A percentile compares a stretch with the other conserved stretches of the same genome.
phyloP scores from a whole-genome alignment of 306 rosid species.

The Morella rubra region DNA sequence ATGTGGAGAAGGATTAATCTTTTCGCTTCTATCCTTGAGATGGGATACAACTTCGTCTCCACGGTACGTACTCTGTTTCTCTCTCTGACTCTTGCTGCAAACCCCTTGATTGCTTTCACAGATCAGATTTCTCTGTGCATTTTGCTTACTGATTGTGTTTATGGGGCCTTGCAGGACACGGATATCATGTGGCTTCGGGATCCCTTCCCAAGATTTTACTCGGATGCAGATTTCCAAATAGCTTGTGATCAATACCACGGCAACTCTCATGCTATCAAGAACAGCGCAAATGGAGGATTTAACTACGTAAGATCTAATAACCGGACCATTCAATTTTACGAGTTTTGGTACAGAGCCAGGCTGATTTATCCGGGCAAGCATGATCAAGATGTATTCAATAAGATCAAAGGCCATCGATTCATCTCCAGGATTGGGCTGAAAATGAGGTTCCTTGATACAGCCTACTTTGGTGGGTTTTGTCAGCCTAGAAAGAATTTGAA shows the following conservation, averaged over 20 bases:
- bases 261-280: conserved; percentile 35
- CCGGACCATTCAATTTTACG: conserved; percentile 55
- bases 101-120: no score
- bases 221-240: conserved; percentile 71
- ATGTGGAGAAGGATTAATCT: conserved; percentile 83
- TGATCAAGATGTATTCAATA: conserved; percentile 79
- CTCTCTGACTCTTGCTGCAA: neutral
- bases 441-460: conserved; percentile 64
- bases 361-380: conserved; percentile 33
- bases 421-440: conserved; percentile 36
- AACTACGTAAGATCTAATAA: conserved; percentile 59
- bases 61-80: conserved; percentile 45
- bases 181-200: conserved; percentile 88
- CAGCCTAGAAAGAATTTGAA: conserved; percentile 40
- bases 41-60: conserved; percentile 76
- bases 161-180: conserved; percentile 45
- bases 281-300: conserved; percentile 74
- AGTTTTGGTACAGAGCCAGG: conserved; percentile 66
- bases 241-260: conserved; percentile 64
- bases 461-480: conserved; percentile 78
- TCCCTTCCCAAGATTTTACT: conserved; percentile 58
- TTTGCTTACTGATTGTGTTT: no score
- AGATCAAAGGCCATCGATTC: conserved; percentile 44
- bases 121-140: no score
- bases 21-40: conserved; percentile 53